Evolutionary conservation across 345 rosid species (phyloP), one percentile per base, ranked within the genome.

Genomic region (Camelina sativa): DNA sequence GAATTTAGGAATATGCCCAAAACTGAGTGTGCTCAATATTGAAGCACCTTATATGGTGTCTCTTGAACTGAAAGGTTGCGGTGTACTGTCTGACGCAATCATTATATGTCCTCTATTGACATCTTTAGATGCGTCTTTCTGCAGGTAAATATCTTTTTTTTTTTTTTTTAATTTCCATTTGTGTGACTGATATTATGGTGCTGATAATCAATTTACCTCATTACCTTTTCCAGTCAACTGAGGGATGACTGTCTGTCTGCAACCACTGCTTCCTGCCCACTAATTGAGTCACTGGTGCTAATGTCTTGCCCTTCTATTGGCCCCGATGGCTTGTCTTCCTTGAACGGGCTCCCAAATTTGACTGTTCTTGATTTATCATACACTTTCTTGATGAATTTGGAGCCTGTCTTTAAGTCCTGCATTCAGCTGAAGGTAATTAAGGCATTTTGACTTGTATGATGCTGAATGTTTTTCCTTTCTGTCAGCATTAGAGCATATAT

Each of bases 1-100:
- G 4, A 92, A 96, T 76, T 85, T 92, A 79, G 97, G 99, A 66
- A 95, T 95, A 79, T 92, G 98, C 76, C 98, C 99, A 13, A 92
- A 95, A 81, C 55, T 95, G 89, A 86, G 78, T 48, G 66, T 76
- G 9, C 97, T 95, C 57, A 79, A 16, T 75, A 90, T 92, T 51
- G 89, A 95, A 84, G 97, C 97, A 12, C 90, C 91, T 5, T 60
- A 40, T 68, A 86, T 95, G 99, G 89, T 83, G 73, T 76, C 89
- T 41, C 92, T 95, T 15, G 99, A 95, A 89, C 83, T 95, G 83
- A 88, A 95, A 82, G 98, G 98, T 69, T 95, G 99, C 56, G 98
- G 99, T 74, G 94, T 88, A 12, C 76, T 90, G 62, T 88, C 97
- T 30, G 90, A 90, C 70, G 98, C 91, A 73, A 83, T 86, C 59